These are phyloP conservation scores for Fagus sylvatica DNA, from an alignment of 306 rosid species.

Conservation along the genomic window DNA sequence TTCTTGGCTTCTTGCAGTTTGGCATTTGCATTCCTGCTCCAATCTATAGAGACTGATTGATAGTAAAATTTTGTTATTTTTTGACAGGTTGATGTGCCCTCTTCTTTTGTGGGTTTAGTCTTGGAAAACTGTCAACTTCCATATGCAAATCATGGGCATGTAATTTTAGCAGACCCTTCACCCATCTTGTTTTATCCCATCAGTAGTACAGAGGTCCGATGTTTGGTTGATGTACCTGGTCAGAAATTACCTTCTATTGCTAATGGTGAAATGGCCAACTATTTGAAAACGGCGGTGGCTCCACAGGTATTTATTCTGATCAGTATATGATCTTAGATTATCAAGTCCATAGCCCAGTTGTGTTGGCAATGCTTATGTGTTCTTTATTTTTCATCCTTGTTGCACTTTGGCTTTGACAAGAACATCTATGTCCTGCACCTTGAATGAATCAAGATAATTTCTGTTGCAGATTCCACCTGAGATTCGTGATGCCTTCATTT, in stretches of 20 bases:
- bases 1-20: not conserved
- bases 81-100: constrained; percentile 50
- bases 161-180: constrained; percentile 56
- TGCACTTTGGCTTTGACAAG: not conserved
- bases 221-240: constrained; percentile 62
- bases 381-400: not conserved
- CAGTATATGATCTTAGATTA: not conserved
- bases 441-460: constrained; percentile 9
- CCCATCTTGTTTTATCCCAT: constrained; percentile 59
- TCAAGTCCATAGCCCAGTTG: not conserved
- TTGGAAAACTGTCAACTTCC: constrained; percentile 61
- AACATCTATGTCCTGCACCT: constrained; percentile 7
- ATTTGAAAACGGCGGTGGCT: constrained; percentile 50
- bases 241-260: constrained; percentile 45
- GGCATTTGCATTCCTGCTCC: not conserved
- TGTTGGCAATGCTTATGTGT: not conserved
- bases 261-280: constrained; percentile 51
- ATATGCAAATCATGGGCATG: constrained; percentile 57
- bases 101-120: constrained; percentile 54
- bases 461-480: constrained; percentile 46
- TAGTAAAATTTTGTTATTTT: not conserved
- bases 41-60: not conserved
- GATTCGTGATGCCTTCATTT: constrained; percentile 50
- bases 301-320: constrained; percentile 48
- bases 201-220: constrained; percentile 54